These are phyloP conservation scores for Mucor plumbeus DNA, from an alignment of 371 early-diverging fungal species.

Conservation along the genomic window DNA sequence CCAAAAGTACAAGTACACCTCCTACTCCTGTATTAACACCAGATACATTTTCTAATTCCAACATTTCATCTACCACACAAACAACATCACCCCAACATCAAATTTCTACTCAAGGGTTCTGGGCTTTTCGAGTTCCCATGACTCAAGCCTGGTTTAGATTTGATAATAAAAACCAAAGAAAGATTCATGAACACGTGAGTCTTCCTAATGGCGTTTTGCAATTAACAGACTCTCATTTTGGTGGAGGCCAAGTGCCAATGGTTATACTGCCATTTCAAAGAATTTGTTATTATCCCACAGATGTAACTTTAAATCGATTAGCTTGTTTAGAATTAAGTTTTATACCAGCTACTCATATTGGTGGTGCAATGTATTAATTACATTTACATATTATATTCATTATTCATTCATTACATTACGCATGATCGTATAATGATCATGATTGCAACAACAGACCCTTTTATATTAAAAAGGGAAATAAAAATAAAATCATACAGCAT, in stretches of 20 bases:
- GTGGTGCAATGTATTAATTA: background rate
- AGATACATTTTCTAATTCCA: background rate
- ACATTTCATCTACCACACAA: background rate
- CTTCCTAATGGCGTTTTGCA: constrained; percentile 2
- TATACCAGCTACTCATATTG: background rate
- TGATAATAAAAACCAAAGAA: constrained; percentile 24
- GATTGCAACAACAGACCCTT: too few species aligned
- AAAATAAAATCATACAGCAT: too few species aligned
- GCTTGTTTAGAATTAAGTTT: constrained; percentile 14
- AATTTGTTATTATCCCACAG: constrained; percentile 12
- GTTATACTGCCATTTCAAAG: constrained; percentile 10
- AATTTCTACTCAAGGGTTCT: constrained; percentile 5
- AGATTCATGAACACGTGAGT: constrained; percentile 16
- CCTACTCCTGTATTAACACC: constrained; percentile 13
- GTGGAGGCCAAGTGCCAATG: constrained; percentile 4
- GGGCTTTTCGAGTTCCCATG: constrained; percentile 18
- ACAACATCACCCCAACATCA: constrained; percentile 2
- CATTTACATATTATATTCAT: too few species aligned
- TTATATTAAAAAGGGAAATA: too few species aligned
- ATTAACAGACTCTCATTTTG: constrained; percentile 21
- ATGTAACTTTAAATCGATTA: constrained; percentile 7
- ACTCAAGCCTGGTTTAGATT: constrained; percentile 19
- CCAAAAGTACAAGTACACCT: constrained; percentile 6
- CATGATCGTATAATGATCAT: too few species aligned
- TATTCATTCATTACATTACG: too few species aligned